Evolutionary conservation across 129 eudicot genomes (phyloP).

Genomic region (Heracleum sosnowskyi): DNA sequence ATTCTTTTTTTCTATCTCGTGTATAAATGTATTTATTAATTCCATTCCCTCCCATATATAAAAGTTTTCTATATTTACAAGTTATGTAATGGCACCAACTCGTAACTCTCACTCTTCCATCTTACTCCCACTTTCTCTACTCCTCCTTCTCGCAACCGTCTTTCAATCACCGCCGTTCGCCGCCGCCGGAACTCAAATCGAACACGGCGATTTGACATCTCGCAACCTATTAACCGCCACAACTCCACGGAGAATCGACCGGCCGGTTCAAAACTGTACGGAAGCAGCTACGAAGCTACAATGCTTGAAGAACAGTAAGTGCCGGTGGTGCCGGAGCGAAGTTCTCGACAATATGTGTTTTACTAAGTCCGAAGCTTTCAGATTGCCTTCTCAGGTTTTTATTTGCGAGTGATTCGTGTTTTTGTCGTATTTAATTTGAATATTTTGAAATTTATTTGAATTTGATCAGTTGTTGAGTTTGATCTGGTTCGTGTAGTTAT

Average conservation of each 20-base stretch:
- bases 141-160: neutral
- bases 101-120: neutral
- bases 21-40: too few relatives aligned
- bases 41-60: too few relatives aligned
- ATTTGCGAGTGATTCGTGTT: slow-evolving; percentile 17
- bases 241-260: slow-evolving; percentile 2
- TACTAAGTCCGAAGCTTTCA: slow-evolving; percentile 36
- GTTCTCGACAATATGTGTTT: slow-evolving; percentile 38
- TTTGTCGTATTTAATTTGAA: neutral
- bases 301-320: slow-evolving; percentile 21
- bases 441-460: neutral
- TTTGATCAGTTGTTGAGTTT: neutral
- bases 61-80: neutral
- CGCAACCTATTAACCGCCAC: neutral
- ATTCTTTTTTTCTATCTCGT: too few relatives aligned
- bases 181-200: neutral
- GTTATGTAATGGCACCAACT: neutral
- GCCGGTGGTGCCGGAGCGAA: slow-evolving; percentile 41
- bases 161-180: neutral
- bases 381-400: slow-evolving; percentile 46
- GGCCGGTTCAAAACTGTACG: slow-evolving; percentile 18
- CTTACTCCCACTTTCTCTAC: neutral
- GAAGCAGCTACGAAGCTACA: slow-evolving; percentile 22
- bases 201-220: neutral
- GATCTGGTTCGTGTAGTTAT: neutral